Base-by-base conservation (phyloP, 2,329 filamentous ascomycete species). In the Cryphonectria nitschkei region DNA sequence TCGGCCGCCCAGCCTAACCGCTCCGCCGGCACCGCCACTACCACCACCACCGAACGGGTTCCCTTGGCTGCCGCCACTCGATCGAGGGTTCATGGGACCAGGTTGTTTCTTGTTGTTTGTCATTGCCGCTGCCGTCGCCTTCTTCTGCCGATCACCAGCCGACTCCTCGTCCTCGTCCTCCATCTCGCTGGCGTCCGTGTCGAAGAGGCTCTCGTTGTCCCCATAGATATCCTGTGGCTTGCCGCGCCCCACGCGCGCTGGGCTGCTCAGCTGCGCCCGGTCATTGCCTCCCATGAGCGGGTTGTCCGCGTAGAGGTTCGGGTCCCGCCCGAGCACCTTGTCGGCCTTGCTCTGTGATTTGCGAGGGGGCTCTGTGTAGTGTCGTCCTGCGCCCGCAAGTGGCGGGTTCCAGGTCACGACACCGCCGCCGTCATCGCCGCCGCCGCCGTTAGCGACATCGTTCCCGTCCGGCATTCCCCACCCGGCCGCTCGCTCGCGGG, bases 401-500 rank as follows among this genome's bases (percentile, higher is more conserved):
- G 75, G 77, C 69, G 73, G 75, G 74, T 68, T 78, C 75, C 68
- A 75, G 71, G 76, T 75, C 72, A 70, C 74, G 73, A 65, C 43
- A 39, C 70, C 68, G 68, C 68, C 67, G 26, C 70, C 68, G 68
- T 34, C 6, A 34, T 34, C 6, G 43, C 70, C 68, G 68, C 68
- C 67, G 26, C 70, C 68, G 68, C 68, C 65, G 72, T 34, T 34
- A 6, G 34, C 34, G 6, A 34, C 34, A 6, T 39, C 37, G 37
- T 77, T 68, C 73, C 77, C 80, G 8, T 80, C 81, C 11, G 77
- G 76, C 32, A 75, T 77, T 46, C 91, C 91, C 90, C 91, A 93
- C 46, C 91, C 91, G 19, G 91, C 90, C 39, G 84, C 87, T 26
- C 87, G 82, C 79, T 94, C 92, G 69, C 91, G 83, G 72, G 85